phyloP scores from a whole-genome alignment of 169 alveolate genomes.

The Cryptosporidium ryanae region DNA sequence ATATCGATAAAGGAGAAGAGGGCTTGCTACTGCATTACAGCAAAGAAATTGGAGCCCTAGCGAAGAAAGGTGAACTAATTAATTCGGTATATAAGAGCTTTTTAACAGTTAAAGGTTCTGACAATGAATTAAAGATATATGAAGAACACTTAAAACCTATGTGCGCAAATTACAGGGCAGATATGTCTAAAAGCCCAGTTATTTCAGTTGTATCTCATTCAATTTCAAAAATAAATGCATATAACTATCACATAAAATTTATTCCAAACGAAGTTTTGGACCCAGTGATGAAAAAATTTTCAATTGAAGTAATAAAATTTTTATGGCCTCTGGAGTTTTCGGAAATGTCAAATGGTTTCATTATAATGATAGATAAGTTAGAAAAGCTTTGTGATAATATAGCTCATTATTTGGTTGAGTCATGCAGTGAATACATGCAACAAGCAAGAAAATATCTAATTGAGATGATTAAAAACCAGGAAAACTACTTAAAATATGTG shows the following conservation, averaged over 20 bases:
- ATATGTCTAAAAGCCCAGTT: slow-evolving; percentile 54
- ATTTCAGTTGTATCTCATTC: slow-evolving; percentile 58
- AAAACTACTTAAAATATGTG: slow-evolving; percentile 5
- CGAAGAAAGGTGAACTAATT: slow-evolving; percentile 47
- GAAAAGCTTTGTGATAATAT: slow-evolving; percentile 32
- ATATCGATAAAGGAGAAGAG: slow-evolving; percentile 37
- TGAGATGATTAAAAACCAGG: slow-evolving; percentile 24
- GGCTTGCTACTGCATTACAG: slow-evolving; percentile 52
- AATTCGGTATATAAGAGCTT: slow-evolving; percentile 53
- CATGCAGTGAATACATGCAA: slow-evolving; percentile 37
- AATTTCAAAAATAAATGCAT: slow-evolving; percentile 36
- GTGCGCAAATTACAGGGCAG: slow-evolving; percentile 38
- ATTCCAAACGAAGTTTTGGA: slow-evolving; percentile 61
- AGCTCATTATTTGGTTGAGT: slow-evolving; percentile 3
- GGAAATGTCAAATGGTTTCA: slow-evolving; percentile 53
- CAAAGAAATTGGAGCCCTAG: slow-evolving; percentile 32
- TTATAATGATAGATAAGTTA: slow-evolving; percentile 29
- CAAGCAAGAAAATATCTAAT: slow-evolving; percentile 45
- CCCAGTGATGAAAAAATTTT: slow-evolving; percentile 51
- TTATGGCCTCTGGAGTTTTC: slow-evolving; percentile 53
- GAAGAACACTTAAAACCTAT: slow-evolving; percentile 67
- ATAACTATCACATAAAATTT: slow-evolving; percentile 41
- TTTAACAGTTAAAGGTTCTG: slow-evolving; percentile 54
- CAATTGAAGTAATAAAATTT: slow-evolving; percentile 39
- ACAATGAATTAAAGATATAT: slow-evolving; percentile 44